Evolutionary conservation across 176 grass and related monocot species (phyloP), one percentile per base, ranked within the genome.

Genomic region (Oryza punctata): DNA sequence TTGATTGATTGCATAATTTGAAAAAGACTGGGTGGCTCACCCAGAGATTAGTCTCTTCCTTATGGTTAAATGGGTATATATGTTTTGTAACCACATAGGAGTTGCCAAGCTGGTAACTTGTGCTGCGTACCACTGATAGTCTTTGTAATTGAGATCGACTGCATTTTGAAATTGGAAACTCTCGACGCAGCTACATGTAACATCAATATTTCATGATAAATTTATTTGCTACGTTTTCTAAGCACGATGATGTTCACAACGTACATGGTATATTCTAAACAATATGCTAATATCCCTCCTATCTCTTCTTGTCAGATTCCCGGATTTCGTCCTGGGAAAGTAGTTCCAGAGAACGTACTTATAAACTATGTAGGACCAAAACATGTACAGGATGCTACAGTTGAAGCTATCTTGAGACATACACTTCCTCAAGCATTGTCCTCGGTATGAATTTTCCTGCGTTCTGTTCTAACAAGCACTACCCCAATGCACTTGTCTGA

Each of bases 391-490:
- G 71, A 95, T 25, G 89, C 93, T 66, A 87, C 89, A 35, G 87
- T 98, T 81, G 93, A 98, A 86, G 91, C 96, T 63, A 90, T 95
- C 81, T 86, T 98, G 41, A 98, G 86, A 44, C 94, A 83, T 89
- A 98, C 93, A 18, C 89, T 98, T 90, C 93, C 93, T 14, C 89
- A 92, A 74, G 93, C 96, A 83, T 87, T 98, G 83, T 88, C 91
- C 25, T 95, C 93, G 43, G 96, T 98, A 86, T 78, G 33, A 69
- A 47, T 8, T 24, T 68, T 82, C 15, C 52, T 40, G 19, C 16
- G 18, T 79, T 5, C 24, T 73, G 13, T 80, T 75, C 77, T 43
- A 27, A 19, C 67, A 76, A 85, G 41, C 18, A 67, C 35, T 49
- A 27, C 21, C 33, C 9, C 72, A 64, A 88, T 35, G 12, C 71